These are phyloP conservation scores for Metschnikowia matae DNA, from an alignment of 805 yeast genomes.

Conservation along the genomic window DNA sequence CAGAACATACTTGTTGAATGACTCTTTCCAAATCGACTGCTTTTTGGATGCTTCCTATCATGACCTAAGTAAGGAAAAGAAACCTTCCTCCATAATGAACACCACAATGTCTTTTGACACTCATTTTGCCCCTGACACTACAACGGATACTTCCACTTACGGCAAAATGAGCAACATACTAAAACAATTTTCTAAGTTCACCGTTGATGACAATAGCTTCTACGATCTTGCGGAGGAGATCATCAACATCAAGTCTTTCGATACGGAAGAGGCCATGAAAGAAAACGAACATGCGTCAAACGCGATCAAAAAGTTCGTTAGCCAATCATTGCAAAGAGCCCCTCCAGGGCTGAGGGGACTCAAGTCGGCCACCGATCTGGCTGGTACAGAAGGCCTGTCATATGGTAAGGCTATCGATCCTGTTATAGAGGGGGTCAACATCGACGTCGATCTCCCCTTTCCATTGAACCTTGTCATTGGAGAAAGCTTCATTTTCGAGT, in stretches of 20 bases:
- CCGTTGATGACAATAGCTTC: constrained; percentile 44
- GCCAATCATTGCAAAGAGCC: constrained; percentile 13
- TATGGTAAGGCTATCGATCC: constrained; percentile 14
- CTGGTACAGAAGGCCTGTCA: constrained; percentile 6
- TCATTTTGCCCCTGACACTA: constrained; percentile 1
- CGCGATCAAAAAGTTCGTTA: constrained; percentile 15
- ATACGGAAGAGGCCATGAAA: constrained; percentile 46
- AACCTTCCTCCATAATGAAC: constrained; percentile 23
- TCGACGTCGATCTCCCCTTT: constrained; percentile 70
- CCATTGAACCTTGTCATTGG: constrained; percentile 78
- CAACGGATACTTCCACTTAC: not conserved
- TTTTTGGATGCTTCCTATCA: constrained; percentile 48
- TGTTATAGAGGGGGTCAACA: constrained; percentile 48
- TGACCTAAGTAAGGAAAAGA: constrained; percentile 49
- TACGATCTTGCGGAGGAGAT: constrained; percentile 46
- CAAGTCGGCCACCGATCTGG: constrained; percentile 1
- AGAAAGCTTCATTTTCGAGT: constrained; percentile 67
- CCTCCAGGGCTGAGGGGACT: constrained; percentile 1
- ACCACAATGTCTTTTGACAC: constrained; percentile 11
- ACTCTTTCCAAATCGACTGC: constrained; percentile 46
- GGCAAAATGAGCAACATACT: constrained; percentile 1
- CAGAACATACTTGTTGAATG: constrained; percentile 52
- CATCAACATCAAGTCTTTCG: constrained; percentile 50
- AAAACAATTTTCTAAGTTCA: constrained; percentile 22
- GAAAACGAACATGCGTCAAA: constrained; percentile 14